Evolutionary conservation across 768 basidiomycete genomes (phyloP), one percentile per base, ranked within the genome.

Genomic region (Phylloporus rhodoxanthus): DNA sequence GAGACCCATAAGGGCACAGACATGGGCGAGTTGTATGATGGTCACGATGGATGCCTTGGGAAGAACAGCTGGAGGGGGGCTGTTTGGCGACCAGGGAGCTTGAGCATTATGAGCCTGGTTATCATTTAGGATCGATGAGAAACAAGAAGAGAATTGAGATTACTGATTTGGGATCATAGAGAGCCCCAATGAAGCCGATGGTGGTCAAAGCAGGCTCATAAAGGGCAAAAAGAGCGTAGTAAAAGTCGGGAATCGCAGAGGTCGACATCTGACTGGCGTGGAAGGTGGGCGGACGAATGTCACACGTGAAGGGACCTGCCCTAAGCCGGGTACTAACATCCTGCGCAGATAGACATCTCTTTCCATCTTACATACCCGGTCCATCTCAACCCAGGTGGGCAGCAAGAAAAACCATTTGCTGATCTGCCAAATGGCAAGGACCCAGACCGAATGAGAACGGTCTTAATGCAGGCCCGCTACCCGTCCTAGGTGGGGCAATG

Each of bases 371-470:
- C 77, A 79, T 70, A 57, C 60, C 63, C 58, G 81, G 78, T 79
- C 73, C 70, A 70, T 76, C 75, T 74, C 64, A 75, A 85, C 81
- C 85, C 84, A 85, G 81, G 83, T 72, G 76, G 75, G 69, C 75
- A 69, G 73, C 70, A 56, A 61, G 56, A 43, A 48, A 48, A 17
- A 7, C 1, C 50, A 52, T 57, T 58, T 72, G 75, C 74, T 73
- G 74, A 58, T 69, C 65, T 66, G 73, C 84, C 74, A 81, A 87
- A 90, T 89, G 86, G 86, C 81, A 75, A 77, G 73, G 80, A 84
- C 81, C 84, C 65, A 87, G 80, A 88, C 30, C 13, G 62, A 68
- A 62, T 70, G 65, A 80, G 43, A 23, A 77, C 71, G 76, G 78
- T 79, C 79, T 80, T 85, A 88, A 88, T 89, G 85, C 85, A 75